Evolutionary conservation across 768 basidiomycete genomes (phyloP).

Genomic region (Pleurotus eryngii): DNA sequence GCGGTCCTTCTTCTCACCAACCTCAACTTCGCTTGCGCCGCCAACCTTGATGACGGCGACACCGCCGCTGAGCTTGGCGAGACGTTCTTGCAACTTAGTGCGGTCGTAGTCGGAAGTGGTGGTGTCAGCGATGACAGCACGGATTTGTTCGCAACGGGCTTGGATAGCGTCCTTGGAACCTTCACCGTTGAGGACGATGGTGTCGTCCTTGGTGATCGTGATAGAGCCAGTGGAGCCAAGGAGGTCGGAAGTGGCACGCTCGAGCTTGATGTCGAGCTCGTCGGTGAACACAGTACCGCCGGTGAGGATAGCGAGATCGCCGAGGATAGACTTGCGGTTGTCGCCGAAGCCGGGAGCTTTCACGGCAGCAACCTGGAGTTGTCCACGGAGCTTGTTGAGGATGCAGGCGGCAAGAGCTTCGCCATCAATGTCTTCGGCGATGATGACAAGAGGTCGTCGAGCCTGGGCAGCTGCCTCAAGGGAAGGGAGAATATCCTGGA

Average conservation of each 20-base stretch:
- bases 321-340: slow-evolving; percentile 97
- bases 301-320: slow-evolving; percentile 94
- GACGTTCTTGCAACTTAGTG: slow-evolving; percentile 92
- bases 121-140: slow-evolving; percentile 73
- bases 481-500: slow-evolving; percentile 93
- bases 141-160: slow-evolving; percentile 95
- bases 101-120: slow-evolving; percentile 93
- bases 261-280: slow-evolving; percentile 96
- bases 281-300: slow-evolving; percentile 97
- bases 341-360: slow-evolving; percentile 99
- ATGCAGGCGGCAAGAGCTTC: slow-evolving; percentile 98
- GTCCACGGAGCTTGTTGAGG: slow-evolving; percentile 98
- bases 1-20: slow-evolving; percentile 98
- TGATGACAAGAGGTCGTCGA: slow-evolving; percentile 89
- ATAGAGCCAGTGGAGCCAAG: slow-evolving; percentile 90
- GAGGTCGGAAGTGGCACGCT: slow-evolving; percentile 82
- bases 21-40: slow-evolving; percentile 90
- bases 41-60: slow-evolving; percentile 99
- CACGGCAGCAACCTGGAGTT: slow-evolving; percentile 89
- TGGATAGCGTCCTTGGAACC: slow-evolving; percentile 88
- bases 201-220: slow-evolving; percentile 97
- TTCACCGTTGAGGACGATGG: slow-evolving; percentile 91
- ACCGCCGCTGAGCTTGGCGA: slow-evolving; percentile 94
- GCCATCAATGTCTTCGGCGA: slow-evolving; percentile 97
- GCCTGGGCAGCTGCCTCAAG: slow-evolving; percentile 79